phyloP scores from a whole-genome alignment of 768 basidiomycete species.

The Agaricus subrufescens region DNA sequence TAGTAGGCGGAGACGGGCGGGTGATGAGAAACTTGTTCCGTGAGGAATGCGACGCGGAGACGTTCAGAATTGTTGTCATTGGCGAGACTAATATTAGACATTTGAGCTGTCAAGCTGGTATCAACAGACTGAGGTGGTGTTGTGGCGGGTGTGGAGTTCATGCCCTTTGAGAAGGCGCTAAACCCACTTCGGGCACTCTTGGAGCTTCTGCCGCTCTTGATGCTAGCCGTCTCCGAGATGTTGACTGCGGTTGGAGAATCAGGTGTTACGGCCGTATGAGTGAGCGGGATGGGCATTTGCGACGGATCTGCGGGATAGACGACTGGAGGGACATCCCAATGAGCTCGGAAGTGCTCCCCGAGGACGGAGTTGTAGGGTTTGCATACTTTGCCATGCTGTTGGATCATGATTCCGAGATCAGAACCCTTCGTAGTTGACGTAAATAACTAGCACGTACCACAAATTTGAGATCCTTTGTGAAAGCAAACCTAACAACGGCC shows the following conservation, averaged over 20 bases:
- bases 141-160: slow-evolving; percentile 51
- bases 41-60: slow-evolving; percentile 73
- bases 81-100: slow-evolving; percentile 58
- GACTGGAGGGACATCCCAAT: slow-evolving; percentile 77
- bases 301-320: slow-evolving; percentile 43
- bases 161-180: slow-evolving; percentile 51
- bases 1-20: slow-evolving; percentile 90
- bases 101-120: slow-evolving; percentile 44
- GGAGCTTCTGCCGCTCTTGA: slow-evolving; percentile 55
- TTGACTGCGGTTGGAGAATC: slow-evolving; percentile 12
- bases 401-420: background rate
- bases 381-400: slow-evolving; percentile 84
- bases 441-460: slow-evolving; percentile 47
- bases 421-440: too few species aligned
- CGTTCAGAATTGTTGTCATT: slow-evolving; percentile 26
- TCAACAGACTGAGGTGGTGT: slow-evolving; percentile 37
- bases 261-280: slow-evolving; percentile 26
- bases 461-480: slow-evolving; percentile 94
- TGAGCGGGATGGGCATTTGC: slow-evolving; percentile 40
- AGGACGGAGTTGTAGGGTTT: slow-evolving; percentile 90
- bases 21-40: slow-evolving; percentile 96
- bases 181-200: slow-evolving; percentile 57
- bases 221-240: slow-evolving; percentile 47
- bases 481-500: slow-evolving; percentile 82
- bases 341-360: slow-evolving; percentile 84